Evolutionary conservation across 225 moss, liverwort and hornwort species (phyloP).

Genomic region (Polytrichum commune): DNA sequence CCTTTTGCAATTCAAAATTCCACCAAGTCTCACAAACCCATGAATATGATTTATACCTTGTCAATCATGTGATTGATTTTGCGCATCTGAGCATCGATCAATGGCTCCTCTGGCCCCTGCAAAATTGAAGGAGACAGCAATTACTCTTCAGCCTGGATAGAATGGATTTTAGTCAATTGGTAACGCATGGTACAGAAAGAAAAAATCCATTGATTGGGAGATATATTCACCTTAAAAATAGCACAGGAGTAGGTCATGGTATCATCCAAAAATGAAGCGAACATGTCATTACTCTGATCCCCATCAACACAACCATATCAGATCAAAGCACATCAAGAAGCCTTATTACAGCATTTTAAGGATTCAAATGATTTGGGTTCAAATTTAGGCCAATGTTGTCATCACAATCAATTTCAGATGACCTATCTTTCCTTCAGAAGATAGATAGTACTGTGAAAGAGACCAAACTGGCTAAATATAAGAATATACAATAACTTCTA

Average conservation of each 20-base stretch:
- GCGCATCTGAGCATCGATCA: slow-evolving; percentile 72
- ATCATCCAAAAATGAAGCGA: slow-evolving; percentile 69
- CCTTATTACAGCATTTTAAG: too few relatives aligned
- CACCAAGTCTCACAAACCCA: too few relatives aligned
- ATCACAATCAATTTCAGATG: too few relatives aligned
- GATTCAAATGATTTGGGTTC: too few relatives aligned
- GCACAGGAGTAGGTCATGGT: slow-evolving; percentile 95
- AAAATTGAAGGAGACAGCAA: background rate
- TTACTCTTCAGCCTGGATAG: background rate
- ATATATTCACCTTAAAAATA: slow-evolving; percentile 66
- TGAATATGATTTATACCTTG: slow-evolving; percentile 32
- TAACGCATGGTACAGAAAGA: background rate
- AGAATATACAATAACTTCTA: too few relatives aligned
- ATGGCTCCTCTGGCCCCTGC: slow-evolving; percentile 66
- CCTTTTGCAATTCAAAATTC: background rate
- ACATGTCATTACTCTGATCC: slow-evolving; percentile 76
- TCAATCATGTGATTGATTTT: slow-evolving; percentile 68
- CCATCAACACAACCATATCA: too few relatives aligned
- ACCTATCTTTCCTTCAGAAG: too few relatives aligned
- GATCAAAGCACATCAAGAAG: too few relatives aligned
- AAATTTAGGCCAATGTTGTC: too few relatives aligned
- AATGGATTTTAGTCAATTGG: background rate
- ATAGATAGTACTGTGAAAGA: too few relatives aligned
- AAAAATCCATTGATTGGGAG: background rate
- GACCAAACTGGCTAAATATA: too few relatives aligned